These are phyloP conservation scores for Turnera subulata DNA, from an alignment of 345 rosid species.

Conservation along the genomic window DNA sequence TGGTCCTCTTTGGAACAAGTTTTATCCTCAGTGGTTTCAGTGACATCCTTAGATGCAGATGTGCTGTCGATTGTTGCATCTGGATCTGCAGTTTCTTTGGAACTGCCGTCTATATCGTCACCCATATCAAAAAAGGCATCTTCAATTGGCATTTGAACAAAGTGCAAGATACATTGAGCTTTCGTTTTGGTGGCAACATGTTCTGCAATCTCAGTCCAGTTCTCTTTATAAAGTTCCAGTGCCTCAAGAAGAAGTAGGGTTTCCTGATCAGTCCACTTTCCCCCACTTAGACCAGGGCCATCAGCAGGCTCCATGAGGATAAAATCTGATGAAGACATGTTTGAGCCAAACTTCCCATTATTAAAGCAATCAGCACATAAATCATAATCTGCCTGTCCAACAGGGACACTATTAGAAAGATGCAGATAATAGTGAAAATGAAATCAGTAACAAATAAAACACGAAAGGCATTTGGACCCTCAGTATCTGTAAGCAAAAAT, in stretches of 20 bases:
- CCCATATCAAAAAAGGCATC: constrained; percentile 63
- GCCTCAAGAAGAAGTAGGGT: constrained; percentile 98
- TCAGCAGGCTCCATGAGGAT: constrained; percentile 97
- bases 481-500: background rate
- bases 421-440: constrained; percentile 4
- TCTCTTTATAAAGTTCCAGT: constrained; percentile 87
- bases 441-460: background rate
- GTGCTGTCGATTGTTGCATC: constrained; percentile 32
- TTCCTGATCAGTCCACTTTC: constrained; percentile 99
- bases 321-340: constrained; percentile 91
- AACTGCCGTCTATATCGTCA: constrained; percentile 35
- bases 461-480: background rate
- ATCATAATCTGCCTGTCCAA: constrained; percentile 99
- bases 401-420: constrained; percentile 25
- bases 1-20: constrained; percentile 40
- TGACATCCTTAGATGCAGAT: constrained; percentile 41
- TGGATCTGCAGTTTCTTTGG: constrained; percentile 46
- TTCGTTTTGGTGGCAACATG: constrained; percentile 98
- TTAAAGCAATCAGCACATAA: constrained; percentile 89
- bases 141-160: constrained; percentile 96
- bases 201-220: constrained; percentile 98
- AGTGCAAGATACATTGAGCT: constrained; percentile 97
- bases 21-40: constrained; percentile 51
- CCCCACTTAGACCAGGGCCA: constrained; percentile 70
- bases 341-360: constrained; percentile 77